A percentile compares a stretch with the other conserved stretches of the same genome.
Conservation (phyloP, 805 yeast species). For the Wickerhamiella bombiphila region DNA sequence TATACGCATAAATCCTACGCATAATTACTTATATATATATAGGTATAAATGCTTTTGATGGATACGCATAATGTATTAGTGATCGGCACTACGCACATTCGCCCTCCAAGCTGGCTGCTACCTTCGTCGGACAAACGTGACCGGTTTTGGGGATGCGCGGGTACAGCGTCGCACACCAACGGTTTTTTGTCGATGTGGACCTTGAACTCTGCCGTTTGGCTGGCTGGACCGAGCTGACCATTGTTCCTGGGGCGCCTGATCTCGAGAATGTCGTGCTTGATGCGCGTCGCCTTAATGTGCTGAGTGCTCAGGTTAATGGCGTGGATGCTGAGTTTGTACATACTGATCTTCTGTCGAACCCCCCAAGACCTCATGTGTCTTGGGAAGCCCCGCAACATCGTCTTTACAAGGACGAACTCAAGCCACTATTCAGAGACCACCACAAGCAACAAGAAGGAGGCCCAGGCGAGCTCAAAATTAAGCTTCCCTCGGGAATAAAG, state of each 20-base stretch:
- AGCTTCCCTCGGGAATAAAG: conserved; percentile 48
- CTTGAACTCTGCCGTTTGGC: conserved; percentile 39
- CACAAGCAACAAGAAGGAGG: conserved; percentile 32
- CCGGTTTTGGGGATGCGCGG: too few species aligned
- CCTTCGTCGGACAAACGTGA: too few species aligned
- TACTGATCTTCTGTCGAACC: conserved; percentile 36
- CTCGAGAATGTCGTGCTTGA: conserved; percentile 56
- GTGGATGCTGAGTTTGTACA: conserved; percentile 41
- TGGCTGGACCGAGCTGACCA: conserved; percentile 74
- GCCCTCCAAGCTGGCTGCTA: too few species aligned
- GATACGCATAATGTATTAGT: too few species aligned
- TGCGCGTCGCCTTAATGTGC: conserved; percentile 50
- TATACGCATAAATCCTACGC: too few species aligned
- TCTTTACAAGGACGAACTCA: conserved; percentile 13
- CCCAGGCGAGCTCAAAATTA: conserved; percentile 47
- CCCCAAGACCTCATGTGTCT: conserved; percentile 19
- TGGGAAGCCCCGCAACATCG: conserved; percentile 18
- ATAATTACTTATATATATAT: too few species aligned
- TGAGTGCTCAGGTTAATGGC: conserved; percentile 50
- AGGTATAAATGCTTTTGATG: too few species aligned
- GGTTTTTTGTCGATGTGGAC: conserved; percentile 68
- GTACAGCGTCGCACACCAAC: conserved; percentile 71
- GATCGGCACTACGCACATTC: too few species aligned
- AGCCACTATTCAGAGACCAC: conserved; percentile 23
- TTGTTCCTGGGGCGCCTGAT: conserved; percentile 51